phyloP scores from a whole-genome alignment of 108 stramenopile species.

The Parmales sp. region DNA sequence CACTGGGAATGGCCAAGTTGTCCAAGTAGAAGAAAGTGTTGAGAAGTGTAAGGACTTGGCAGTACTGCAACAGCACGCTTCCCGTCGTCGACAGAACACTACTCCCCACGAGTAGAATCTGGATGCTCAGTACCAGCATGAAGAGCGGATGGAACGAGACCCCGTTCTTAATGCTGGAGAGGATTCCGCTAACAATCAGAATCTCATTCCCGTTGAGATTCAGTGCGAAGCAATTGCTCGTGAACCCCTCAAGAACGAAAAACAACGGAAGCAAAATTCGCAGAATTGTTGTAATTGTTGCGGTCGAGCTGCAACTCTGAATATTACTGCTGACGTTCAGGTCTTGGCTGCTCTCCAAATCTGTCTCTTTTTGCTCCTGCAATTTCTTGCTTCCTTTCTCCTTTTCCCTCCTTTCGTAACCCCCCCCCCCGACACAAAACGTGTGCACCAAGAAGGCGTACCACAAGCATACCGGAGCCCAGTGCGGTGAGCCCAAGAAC shows the following conservation, averaged over 20 bases:
- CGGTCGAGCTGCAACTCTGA: background rate
- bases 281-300: background rate
- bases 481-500: background rate
- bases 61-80: too few species aligned
- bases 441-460: background rate
- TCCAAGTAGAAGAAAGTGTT: too few species aligned
- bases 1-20: too few species aligned
- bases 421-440: background rate
- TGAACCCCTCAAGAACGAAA: background rate
- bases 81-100: too few species aligned
- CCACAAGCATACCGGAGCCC: background rate
- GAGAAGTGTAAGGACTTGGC: too few species aligned
- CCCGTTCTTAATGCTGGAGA: background rate
- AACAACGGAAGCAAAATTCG: background rate
- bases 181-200: background rate
- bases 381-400: too few species aligned
- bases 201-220: background rate
- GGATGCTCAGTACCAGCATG: background rate
- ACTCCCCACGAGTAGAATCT: background rate
- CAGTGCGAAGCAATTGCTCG: background rate
- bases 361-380: too few species aligned
- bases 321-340: background rate
- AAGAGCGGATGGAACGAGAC: background rate
- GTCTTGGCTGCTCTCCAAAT: too few species aligned
- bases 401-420: too few species aligned